Evolutionary conservation across 1,284 basidiomycete genomes (phyloP).

Genomic region (Phaffia rhodozyma): DNA sequence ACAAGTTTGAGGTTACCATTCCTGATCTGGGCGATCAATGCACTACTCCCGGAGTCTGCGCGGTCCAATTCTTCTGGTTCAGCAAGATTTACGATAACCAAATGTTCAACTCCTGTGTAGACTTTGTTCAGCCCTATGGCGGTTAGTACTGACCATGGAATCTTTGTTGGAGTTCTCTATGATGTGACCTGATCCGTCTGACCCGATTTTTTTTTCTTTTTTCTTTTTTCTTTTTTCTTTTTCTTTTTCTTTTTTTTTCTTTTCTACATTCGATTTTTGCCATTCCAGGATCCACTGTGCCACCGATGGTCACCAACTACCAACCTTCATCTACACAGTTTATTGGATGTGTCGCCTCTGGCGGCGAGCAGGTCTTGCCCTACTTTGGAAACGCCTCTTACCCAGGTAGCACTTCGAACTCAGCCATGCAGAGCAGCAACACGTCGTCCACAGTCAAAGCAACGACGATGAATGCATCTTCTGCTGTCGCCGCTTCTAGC

Average conservation of each 20-base stretch:
- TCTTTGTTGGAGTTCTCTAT: not conserved
- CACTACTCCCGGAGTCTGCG: slow-evolving; percentile 30
- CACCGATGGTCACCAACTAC: too few relatives aligned
- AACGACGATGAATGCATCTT: too few relatives aligned
- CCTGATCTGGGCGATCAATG: slow-evolving; percentile 33
- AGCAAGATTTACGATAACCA: slow-evolving; percentile 6
- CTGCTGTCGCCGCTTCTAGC: too few relatives aligned
- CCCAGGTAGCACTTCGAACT: too few relatives aligned
- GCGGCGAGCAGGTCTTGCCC: too few relatives aligned
- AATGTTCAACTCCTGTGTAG: slow-evolving; percentile 14
- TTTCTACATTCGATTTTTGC: not conserved
- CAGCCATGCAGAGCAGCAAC: not conserved
- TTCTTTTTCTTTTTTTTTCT: too few relatives aligned
- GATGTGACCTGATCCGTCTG: not conserved
- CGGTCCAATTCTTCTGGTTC: slow-evolving; percentile 18
- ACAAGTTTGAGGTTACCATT: slow-evolving; percentile 34
- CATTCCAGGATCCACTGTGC: not conserved
- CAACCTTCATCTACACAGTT: too few relatives aligned
- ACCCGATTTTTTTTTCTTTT: too few relatives aligned
- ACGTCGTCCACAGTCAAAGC: too few relatives aligned
- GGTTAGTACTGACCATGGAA: not conserved
- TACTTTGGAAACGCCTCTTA: too few relatives aligned
- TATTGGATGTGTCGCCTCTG: too few relatives aligned
- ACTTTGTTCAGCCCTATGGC: slow-evolving; percentile 14
- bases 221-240: too few relatives aligned